Evolutionary conservation across 352 stramenopile species (phyloP).

Genomic region (Globisporangium nodosum): DNA sequence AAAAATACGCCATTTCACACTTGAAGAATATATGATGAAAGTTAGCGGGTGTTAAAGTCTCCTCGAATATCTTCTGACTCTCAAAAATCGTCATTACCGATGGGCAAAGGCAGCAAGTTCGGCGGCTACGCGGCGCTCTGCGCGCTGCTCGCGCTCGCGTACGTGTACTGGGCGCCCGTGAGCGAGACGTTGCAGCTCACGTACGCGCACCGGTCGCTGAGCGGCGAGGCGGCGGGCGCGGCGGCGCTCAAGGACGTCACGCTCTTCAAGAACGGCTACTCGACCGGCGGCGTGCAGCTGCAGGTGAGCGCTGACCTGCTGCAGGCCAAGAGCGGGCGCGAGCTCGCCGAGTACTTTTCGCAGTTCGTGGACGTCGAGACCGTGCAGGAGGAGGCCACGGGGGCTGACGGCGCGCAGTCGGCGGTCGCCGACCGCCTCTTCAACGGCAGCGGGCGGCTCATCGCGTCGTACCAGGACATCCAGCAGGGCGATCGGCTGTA

Average conservation of each 20-base stretch:
- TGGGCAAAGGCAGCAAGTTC: conserved; percentile 47
- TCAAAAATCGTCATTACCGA: not conserved
- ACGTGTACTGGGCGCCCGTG: conserved; percentile 49
- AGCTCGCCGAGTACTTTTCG: conserved; percentile 75
- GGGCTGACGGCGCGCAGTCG: conserved; percentile 9
- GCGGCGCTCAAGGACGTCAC: conserved; percentile 58
- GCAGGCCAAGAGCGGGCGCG: conserved; percentile 34
- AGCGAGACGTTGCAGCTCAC: conserved; percentile 63
- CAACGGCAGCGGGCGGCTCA: conserved; percentile 50
- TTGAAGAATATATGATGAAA: too few species aligned
- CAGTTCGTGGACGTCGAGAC: conserved; percentile 75
- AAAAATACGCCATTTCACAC: too few species aligned
- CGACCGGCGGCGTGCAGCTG: conserved; percentile 67
- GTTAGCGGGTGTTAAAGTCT: too few species aligned
- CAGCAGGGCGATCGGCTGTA: conserved; percentile 52
- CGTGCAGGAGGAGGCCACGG: conserved; percentile 10
- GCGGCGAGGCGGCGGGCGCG: conserved; percentile 20
- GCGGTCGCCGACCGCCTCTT: conserved; percentile 65
- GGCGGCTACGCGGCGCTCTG: conserved; percentile 34
- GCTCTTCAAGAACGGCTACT: conserved; percentile 78
- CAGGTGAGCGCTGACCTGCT: conserved; percentile 54
- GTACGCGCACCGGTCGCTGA: conserved; percentile 46
- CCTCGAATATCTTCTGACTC: too few species aligned
- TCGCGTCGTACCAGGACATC: conserved; percentile 55
- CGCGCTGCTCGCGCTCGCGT: conserved; percentile 33